Conservation (phyloP, 2,329 filamentous ascomycete species). For the Aspergillus tanneri region DNA sequence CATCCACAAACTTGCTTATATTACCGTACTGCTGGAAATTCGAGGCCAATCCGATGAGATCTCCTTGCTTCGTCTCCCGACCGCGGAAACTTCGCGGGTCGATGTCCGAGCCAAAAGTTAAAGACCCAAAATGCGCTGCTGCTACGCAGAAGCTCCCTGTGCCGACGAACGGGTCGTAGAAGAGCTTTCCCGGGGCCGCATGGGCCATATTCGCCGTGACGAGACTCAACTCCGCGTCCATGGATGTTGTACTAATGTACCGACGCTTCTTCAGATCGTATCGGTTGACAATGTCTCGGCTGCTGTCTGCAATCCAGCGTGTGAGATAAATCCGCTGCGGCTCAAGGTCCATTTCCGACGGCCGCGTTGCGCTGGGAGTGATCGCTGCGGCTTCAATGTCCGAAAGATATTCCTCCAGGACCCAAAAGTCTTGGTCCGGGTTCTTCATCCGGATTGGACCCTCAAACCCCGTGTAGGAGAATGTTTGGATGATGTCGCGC, state of each 20-base stretch:
- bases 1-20: slow-evolving; percentile 65
- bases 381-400: slow-evolving; percentile 29
- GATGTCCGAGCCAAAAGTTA: slow-evolving; percentile 85
- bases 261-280: slow-evolving; percentile 90
- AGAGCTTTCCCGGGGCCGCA: slow-evolving; percentile 76
- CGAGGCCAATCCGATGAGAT: slow-evolving; percentile 50
- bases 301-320: slow-evolving; percentile 65
- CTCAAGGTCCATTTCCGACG: slow-evolving; percentile 43
- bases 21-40: slow-evolving; percentile 87
- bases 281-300: slow-evolving; percentile 65
- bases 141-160: slow-evolving; percentile 91
- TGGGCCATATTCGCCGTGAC: slow-evolving; percentile 89
- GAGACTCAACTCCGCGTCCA: slow-evolving; percentile 92
- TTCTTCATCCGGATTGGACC: slow-evolving; percentile 75
- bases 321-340: slow-evolving; percentile 69
- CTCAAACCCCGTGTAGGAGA: slow-evolving; percentile 72
- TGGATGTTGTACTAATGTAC: slow-evolving; percentile 94
- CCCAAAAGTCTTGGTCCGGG: slow-evolving; percentile 70
- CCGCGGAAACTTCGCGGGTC: slow-evolving; percentile 87
- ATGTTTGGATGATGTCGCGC: slow-evolving; percentile 75
- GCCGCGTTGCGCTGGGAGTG: slow-evolving; percentile 4
- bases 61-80: slow-evolving; percentile 48
- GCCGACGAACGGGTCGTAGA: slow-evolving; percentile 94
- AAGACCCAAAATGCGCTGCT: slow-evolving; percentile 83
- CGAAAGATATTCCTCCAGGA: slow-evolving; percentile 78